These are phyloP conservation scores for Talaromyces sp. DNA, from an alignment of 2,329 filamentous ascomycete genomes.

Conservation along the genomic window DNA sequence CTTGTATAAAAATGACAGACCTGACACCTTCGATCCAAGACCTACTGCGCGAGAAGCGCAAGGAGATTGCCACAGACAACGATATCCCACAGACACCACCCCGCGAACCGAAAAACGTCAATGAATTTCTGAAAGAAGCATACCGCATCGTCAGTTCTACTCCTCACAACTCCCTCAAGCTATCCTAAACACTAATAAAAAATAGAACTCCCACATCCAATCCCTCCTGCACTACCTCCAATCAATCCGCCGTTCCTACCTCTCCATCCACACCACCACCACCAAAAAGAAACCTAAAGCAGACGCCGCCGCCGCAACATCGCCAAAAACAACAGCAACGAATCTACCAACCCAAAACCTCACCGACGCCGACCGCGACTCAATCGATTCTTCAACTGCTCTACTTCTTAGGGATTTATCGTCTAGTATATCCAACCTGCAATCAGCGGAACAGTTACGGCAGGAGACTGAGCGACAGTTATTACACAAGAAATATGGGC, in stretches of 20 bases:
- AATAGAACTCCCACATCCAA: conserved; percentile 77
- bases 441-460: conserved; percentile 78
- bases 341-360: conserved; percentile 54
- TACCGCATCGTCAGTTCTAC: conserved; percentile 70
- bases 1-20: conserved; percentile 38
- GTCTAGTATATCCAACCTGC: conserved; percentile 72
- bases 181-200: conserved; percentile 5
- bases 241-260: conserved; percentile 83
- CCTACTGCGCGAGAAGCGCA: conserved; percentile 34
- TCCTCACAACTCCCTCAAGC: not conserved
- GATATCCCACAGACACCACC: conserved; percentile 38
- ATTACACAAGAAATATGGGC: conserved; percentile 68
- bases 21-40: conserved; percentile 39
- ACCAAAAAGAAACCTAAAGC: conserved; percentile 41
- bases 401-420: conserved; percentile 82
- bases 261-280: conserved; percentile 68
- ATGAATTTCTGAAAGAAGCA: conserved; percentile 90
- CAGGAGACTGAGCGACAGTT: conserved; percentile 71
- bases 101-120: conserved; percentile 48
- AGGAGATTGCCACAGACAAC: not conserved
- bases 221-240: conserved; percentile 77
- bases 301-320: conserved; percentile 54
- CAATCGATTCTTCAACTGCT: conserved; percentile 84
- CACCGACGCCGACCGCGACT: conserved; percentile 77
- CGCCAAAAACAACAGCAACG: not conserved